Evolutionary conservation across 73 alveolate genomes (phyloP), one percentile per base, ranked within the genome.

Genomic region (Symbiodinium natans): DNA sequence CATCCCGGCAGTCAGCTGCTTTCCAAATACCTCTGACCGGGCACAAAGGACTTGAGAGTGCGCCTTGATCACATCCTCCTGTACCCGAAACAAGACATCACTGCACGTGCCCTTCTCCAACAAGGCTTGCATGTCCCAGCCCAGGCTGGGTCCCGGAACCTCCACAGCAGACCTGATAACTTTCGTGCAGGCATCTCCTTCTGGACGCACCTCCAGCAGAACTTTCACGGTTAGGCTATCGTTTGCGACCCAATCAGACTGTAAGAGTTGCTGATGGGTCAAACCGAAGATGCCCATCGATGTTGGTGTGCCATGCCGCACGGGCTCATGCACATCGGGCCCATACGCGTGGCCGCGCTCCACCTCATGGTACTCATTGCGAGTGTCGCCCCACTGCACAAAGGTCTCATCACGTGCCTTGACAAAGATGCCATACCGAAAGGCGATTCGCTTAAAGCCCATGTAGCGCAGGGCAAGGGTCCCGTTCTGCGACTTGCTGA

Each of bases 1-100:
- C 95, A 88, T 88, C 9, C 95, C 95, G 13, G 85, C 43, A 36
- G 46, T 88, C 84, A 88, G 77, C 71, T 88, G 95, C 7, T 54
- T 34, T 33, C 77, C 42, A 38, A 88, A 88, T 31, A 88, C 95
- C 33, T 48, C 77, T 9, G 95, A 88, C 15, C 95, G 82, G 15
- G 95, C 95, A 1, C 85, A 48, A 34, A 88, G 95, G 25, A 88
- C 31, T 29, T 88, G 95, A 7, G 86, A 59, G 42, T 88, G 95
- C 0, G 95, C 95, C 21, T 43, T 31, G 34, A 88, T 48, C n/a
- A 52, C 68, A 4, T 88, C 95, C 27, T 43, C 85, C 42, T 88
- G 95, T 46, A 88, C 95, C 63, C 56, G 1, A 33, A 88, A 88
- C 71, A 41, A 25, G 74, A 88, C 95, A 15, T 88, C 95, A 3